phyloP scores from a whole-genome alignment of 257 asterid genomes.

The Capsicum pubescens region DNA sequence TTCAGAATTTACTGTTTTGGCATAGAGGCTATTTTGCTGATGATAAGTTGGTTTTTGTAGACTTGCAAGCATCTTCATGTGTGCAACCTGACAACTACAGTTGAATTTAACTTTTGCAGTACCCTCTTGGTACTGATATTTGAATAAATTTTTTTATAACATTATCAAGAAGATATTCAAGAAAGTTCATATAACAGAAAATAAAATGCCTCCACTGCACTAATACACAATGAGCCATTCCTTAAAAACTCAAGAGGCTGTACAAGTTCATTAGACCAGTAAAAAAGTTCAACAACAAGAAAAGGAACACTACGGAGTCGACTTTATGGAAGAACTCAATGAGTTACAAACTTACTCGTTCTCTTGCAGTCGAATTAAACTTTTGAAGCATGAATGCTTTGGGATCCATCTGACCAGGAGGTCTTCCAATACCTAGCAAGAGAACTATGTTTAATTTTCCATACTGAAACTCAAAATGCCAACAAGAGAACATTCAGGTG shows the following conservation, averaged over 20 bases:
- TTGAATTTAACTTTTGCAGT: background rate
- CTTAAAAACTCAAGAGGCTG: background rate
- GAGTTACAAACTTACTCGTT: slow-evolving; percentile 59
- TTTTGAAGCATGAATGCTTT: slow-evolving; percentile 92
- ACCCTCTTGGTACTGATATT: background rate
- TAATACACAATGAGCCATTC: slow-evolving; percentile 9
- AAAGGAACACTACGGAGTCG: background rate
- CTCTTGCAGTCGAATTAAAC: slow-evolving; percentile 76
- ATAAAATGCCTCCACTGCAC: background rate
- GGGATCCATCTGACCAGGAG: slow-evolving; percentile 99
- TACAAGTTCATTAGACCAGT: background rate
- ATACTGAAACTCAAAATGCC: slow-evolving; percentile 20
- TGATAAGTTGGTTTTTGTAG: background rate
- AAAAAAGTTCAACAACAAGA: slow-evolving; percentile 9
- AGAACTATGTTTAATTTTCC: slow-evolving; percentile 21
- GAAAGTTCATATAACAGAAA: slow-evolving; percentile 8
- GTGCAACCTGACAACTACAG: slow-evolving; percentile 7
- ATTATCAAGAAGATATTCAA: background rate
- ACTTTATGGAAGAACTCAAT: slow-evolving; percentile 27
- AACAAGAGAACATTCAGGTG: slow-evolving; percentile 30
- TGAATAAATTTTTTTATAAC: background rate
- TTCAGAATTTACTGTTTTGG: background rate
- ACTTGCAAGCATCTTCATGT: background rate
- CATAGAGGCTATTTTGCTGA: background rate
- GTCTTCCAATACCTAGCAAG: slow-evolving; percentile 82